Percentiles rank a stretch among this genome's conserved stretches.
Conservation (phyloP, 2,329 filamentous ascomycete genomes). For the Xylariaceae sp. region DNA sequence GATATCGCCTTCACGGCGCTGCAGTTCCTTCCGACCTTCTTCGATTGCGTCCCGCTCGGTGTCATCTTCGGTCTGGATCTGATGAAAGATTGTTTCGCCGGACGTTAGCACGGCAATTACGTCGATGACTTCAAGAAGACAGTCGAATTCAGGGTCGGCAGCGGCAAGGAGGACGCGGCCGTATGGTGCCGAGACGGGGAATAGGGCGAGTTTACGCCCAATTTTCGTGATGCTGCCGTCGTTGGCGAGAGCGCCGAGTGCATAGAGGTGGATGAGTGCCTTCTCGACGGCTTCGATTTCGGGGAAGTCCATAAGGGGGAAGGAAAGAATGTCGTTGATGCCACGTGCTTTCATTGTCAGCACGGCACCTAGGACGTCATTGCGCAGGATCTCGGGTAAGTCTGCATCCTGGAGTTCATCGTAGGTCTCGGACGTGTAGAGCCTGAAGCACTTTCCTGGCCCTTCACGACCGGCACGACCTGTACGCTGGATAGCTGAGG, state of each 20-base stretch:
- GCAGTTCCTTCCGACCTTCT: slow-evolving; percentile 50
- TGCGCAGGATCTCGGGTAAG: slow-evolving; percentile 82
- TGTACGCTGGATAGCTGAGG: slow-evolving; percentile 83
- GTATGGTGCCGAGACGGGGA: slow-evolving; percentile 77
- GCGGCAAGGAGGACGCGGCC: slow-evolving; percentile 80
- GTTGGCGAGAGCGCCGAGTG: slow-evolving; percentile 69
- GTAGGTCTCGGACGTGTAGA: slow-evolving; percentile 81
- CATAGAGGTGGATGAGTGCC: slow-evolving; percentile 72
- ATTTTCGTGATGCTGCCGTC: slow-evolving; percentile 66
- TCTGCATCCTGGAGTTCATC: slow-evolving; percentile 65
- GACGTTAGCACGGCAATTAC: slow-evolving; percentile 63
- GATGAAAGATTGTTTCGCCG: slow-evolving; percentile 58
- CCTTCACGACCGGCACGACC: slow-evolving; percentile 92
- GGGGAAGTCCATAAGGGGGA: slow-evolving; percentile 81
- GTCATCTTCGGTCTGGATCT: slow-evolving; percentile 38
- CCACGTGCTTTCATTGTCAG: slow-evolving; percentile 92
- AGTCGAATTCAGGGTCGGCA: slow-evolving; percentile 62
- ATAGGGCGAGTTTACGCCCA: slow-evolving; percentile 71
- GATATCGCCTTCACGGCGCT: slow-evolving; percentile 59
- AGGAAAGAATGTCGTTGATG: slow-evolving; percentile 72
- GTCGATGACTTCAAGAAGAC: slow-evolving; percentile 78
- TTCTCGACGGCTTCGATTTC: slow-evolving; percentile 73
- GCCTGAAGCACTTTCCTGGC: slow-evolving; percentile 78
- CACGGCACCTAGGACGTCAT: slow-evolving; percentile 79
- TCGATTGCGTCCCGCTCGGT: slow-evolving; percentile 35